Evolutionary conservation across 441 rosid species (phyloP).

Genomic region (Pelargonium fulgidum): DNA sequence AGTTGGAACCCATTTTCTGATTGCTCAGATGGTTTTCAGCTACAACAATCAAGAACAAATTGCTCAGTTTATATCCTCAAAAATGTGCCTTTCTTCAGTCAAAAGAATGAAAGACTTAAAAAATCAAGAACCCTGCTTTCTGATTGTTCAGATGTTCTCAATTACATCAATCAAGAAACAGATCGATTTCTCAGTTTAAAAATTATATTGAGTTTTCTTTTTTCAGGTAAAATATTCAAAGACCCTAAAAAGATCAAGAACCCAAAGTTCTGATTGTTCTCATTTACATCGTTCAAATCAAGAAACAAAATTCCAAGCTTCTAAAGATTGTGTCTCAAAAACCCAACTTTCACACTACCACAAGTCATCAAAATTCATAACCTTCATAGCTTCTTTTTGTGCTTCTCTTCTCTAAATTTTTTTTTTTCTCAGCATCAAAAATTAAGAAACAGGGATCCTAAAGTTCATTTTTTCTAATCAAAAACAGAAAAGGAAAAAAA

Average conservation of each 20-base stretch:
- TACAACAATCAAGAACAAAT: constrained; percentile 12
- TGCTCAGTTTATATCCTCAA: not conserved
- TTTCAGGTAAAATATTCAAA: no score
- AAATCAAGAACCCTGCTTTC: constrained; percentile 11
- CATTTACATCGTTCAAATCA: constrained; percentile 22
- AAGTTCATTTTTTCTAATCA: no score
- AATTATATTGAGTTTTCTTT: no score
- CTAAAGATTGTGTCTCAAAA: no score
- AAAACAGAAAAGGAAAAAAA: no score
- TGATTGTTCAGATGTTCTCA: constrained; percentile 26
- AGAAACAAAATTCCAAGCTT: not conserved
- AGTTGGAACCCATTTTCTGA: constrained; percentile 14
- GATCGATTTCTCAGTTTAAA: no score
- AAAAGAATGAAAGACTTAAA: not conserved
- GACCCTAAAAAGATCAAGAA: not conserved
- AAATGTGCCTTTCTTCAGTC: not conserved
- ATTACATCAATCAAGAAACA: constrained; percentile 18
- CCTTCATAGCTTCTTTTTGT: no score
- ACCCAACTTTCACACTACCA: no score
- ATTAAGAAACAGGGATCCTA: no score
- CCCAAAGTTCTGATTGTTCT: constrained; percentile 25
- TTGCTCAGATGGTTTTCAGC: constrained; percentile 30
- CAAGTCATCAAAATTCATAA: no score
- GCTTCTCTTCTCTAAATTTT: no score
- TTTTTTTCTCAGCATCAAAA: no score